These are phyloP conservation scores for Stachybotrys echinatus DNA, from an alignment of 2,329 filamentous ascomycete genomes.

Conservation along the genomic window DNA sequence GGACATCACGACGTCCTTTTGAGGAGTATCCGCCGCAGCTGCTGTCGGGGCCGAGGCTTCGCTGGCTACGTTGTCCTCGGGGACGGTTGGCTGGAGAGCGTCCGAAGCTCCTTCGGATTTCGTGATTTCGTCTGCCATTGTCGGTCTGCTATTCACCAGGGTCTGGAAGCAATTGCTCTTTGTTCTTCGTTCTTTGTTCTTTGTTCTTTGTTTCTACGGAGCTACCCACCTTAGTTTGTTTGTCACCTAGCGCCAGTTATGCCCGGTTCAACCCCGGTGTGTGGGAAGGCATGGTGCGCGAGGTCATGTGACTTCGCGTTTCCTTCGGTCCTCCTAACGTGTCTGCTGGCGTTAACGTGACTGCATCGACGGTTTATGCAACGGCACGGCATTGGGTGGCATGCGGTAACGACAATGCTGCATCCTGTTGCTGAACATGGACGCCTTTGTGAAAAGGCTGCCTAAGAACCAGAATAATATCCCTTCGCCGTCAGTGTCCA, in stretches of 20 bases:
- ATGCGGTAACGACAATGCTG: not conserved
- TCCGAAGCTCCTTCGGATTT: constrained; percentile 14
- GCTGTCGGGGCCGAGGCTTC: constrained; percentile 4
- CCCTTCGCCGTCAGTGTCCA: constrained; percentile 2
- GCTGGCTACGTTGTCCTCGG: constrained; percentile 11
- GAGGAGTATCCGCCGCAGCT: constrained; percentile 16
- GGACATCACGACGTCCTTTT: constrained; percentile 37
- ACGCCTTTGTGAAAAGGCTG: constrained; percentile 29
- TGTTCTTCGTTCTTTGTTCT: too few relatives aligned
- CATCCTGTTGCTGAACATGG: constrained; percentile 21
- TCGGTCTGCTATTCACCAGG: not conserved
- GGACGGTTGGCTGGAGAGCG: constrained; percentile 11
- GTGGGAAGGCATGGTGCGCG: constrained; percentile 1
- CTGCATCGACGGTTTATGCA: too few relatives aligned
- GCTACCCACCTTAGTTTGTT: too few relatives aligned
- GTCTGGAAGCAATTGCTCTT: not conserved
- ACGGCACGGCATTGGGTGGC: too few relatives aligned
- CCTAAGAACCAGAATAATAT: constrained; percentile 12
- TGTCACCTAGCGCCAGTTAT: too few relatives aligned
- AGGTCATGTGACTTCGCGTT: constrained; percentile 36
- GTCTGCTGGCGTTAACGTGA: not conserved
- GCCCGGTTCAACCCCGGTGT: constrained; percentile 17
- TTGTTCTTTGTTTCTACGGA: too few relatives aligned
- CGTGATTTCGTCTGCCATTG: constrained; percentile 23
- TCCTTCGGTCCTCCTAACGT: constrained; percentile 2